Percentiles rank a stretch among this genome's conserved stretches.
These are phyloP conservation scores for Goffeauzyma gilvescens DNA, from an alignment of 768 basidiomycete species.

Conservation along the genomic window DNA sequence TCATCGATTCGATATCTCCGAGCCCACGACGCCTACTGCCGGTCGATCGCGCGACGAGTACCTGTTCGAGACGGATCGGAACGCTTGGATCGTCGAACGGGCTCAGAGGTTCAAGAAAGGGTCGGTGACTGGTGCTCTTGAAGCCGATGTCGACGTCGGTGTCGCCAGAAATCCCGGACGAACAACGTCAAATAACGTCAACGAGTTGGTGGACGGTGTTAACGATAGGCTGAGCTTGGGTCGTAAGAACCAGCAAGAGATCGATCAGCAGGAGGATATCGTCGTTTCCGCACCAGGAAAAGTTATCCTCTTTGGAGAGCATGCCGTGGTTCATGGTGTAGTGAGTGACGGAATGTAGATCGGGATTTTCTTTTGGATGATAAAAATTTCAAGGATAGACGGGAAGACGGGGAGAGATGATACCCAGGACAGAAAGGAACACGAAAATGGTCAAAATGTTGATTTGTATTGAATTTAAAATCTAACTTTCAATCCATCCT, in stretches of 20 bases:
- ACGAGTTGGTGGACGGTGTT: neutral
- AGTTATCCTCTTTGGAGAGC: constrained; percentile 93
- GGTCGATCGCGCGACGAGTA: no score
- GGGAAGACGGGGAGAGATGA: no score
- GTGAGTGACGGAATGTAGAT: no score
- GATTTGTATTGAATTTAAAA: no score
- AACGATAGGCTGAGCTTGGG: neutral
- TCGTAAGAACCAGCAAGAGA: constrained; percentile 2
- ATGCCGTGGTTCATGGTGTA: constrained; percentile 92
- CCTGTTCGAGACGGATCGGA: constrained; percentile 17
- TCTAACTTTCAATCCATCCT: no score
- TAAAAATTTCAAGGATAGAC: no score
- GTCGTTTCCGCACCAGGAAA: constrained; percentile 92
- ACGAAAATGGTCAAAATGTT: neutral
- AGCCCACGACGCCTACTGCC: constrained; percentile 12
- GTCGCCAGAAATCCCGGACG: no score
- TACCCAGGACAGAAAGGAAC: no score
- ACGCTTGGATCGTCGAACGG: constrained; percentile 26
- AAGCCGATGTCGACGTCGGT: no score
- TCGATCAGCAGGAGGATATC: constrained; percentile 20
- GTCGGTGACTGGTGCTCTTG: no score
- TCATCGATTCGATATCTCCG: constrained; percentile 9
- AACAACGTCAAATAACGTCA: no score
- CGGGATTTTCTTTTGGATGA: no score
- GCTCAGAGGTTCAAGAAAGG: constrained; percentile 27